A percentile compares a stretch with the other conserved stretches of the same genome.
Conservation (phyloP, 1,139 yeast genomes). For the Kodamaea anthophila region DNA sequence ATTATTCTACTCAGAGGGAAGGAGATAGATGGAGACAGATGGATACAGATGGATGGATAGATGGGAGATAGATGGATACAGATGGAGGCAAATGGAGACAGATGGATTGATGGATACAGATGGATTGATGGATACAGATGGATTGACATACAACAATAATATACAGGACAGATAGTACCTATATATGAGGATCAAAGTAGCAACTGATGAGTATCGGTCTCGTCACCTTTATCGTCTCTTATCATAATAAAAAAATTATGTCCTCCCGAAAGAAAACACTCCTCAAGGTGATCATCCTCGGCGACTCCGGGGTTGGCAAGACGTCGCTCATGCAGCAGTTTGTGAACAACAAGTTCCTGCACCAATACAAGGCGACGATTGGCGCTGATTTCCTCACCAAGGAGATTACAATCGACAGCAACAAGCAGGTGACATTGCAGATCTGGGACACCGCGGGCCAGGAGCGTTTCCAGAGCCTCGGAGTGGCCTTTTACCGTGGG, state of each 20-base stretch:
- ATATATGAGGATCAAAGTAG: too few relatives aligned
- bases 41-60: too few relatives aligned
- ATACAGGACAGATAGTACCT: too few relatives aligned
- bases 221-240: neutral
- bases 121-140: too few relatives aligned
- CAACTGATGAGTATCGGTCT: too few relatives aligned
- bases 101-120: too few relatives aligned
- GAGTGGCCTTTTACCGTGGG: slow-evolving; percentile 97
- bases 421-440: slow-evolving; percentile 72
- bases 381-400: slow-evolving; percentile 97
- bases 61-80: too few relatives aligned
- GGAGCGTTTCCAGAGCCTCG: slow-evolving; percentile 92
- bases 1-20: too few relatives aligned
- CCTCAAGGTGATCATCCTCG: slow-evolving; percentile 87
- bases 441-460: slow-evolving; percentile 99
- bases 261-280: slow-evolving; percentile 82
- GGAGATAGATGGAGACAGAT: too few relatives aligned
- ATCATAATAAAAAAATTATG: slow-evolving; percentile 35
- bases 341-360: slow-evolving; percentile 90
- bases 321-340: slow-evolving; percentile 95
- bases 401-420: slow-evolving; percentile 77
- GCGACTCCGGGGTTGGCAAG: slow-evolving; percentile 97
- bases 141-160: neutral
- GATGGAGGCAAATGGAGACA: too few relatives aligned
- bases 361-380: slow-evolving; percentile 95